Percentiles rank a stretch among this genome's conserved stretches.
Conservation (phyloP, 345 rosid genomes). For the Eucalyptus decipiens region DNA sequence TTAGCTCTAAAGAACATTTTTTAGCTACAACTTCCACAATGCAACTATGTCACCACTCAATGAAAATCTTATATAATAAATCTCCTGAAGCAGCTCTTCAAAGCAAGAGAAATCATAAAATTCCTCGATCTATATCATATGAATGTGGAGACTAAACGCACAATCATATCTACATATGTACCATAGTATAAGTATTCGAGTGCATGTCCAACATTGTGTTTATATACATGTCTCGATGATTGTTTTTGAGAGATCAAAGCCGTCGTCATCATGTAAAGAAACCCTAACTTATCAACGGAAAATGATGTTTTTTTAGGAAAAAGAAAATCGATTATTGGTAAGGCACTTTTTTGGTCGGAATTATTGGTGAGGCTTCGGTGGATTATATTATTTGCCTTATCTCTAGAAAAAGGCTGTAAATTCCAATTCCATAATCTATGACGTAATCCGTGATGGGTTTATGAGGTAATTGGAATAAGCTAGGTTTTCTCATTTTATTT, state of each 20-base stretch:
- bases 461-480: not conserved
- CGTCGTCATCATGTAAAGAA: not conserved
- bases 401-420: not conserved
- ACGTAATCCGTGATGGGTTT: not conserved
- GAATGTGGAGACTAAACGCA: not conserved
- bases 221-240: not conserved
- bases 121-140: not conserved
- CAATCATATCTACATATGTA: not conserved
- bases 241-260: not conserved
- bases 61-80: not conserved
- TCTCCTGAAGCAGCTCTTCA: not conserved
- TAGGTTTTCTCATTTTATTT: no score
- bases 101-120: not conserved
- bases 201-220: not conserved
- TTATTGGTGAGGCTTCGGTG: not conserved
- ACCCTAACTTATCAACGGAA: not conserved
- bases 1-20: not conserved
- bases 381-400: not conserved
- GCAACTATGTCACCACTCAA: not conserved
- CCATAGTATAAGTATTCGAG: rapidly evolving
- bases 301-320: not conserved
- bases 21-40: not conserved
- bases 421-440: not conserved
- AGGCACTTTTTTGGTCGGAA: not conserved
- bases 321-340: not conserved